Evolutionary conservation across 2,329 filamentous ascomycete genomes (phyloP).

Genomic region (Parasarocladium wereldwijsianum): DNA sequence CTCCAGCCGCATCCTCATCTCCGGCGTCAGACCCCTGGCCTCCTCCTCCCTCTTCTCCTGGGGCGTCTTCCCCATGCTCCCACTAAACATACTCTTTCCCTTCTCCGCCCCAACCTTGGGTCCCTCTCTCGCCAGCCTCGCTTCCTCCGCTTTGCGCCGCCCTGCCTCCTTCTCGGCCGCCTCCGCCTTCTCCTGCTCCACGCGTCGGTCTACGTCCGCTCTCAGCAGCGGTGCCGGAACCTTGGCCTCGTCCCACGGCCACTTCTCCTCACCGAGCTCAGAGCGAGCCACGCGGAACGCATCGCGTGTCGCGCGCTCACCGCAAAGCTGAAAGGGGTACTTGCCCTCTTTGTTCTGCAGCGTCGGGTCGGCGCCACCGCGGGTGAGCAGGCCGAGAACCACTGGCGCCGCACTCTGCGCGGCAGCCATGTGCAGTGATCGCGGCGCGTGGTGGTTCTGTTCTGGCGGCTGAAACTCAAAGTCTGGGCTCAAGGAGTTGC

Average conservation of each 20-base stretch:
- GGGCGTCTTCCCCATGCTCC: conserved; percentile 52
- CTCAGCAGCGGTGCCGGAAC: conserved; percentile 60
- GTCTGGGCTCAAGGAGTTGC: conserved; percentile 54
- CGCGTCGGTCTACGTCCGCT: conserved; percentile 54
- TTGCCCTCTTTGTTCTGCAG: conserved; percentile 60
- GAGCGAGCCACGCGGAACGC: conserved; percentile 79
- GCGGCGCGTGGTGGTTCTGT: conserved; percentile 66
- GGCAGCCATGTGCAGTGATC: conserved; percentile 73
- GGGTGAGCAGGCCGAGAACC: conserved; percentile 61
- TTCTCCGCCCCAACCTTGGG: conserved; percentile 35
- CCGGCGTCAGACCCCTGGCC: conserved; percentile 67
- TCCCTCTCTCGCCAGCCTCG: conserved; percentile 54
- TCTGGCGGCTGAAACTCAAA: conserved; percentile 64
- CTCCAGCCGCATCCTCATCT: conserved; percentile 74
- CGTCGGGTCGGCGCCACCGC: conserved; percentile 62
- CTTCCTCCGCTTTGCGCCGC: conserved; percentile 59
- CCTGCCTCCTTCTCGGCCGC: conserved; percentile 53
- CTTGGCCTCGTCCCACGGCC: conserved; percentile 64
- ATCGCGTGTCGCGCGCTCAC: conserved; percentile 74
- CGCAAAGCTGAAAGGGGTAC: conserved; percentile 73
- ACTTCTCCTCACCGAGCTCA: conserved; percentile 62
- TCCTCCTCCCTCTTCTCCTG: conserved; percentile 77
- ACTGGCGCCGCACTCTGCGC: conserved; percentile 65
- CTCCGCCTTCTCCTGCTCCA: conserved; percentile 55
- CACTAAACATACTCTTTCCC: conserved; percentile 31